Conservation (phyloP, 495 filamentous ascomycete species). For the Penicillium ochrochloron region DNA sequence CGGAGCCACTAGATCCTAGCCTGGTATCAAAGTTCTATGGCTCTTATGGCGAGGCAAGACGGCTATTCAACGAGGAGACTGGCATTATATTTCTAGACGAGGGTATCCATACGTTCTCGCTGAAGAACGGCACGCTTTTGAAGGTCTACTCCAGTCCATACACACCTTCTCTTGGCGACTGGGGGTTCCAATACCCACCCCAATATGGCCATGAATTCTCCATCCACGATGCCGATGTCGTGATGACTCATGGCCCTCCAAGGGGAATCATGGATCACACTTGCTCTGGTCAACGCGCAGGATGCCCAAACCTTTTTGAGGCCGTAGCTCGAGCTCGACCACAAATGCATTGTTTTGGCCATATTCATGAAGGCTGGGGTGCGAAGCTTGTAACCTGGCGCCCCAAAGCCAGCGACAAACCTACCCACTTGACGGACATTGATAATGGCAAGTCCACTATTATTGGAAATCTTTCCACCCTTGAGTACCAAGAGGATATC, state of each 20-base stretch:
- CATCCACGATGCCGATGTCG: constrained; percentile 58
- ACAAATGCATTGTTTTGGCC: constrained; percentile 70
- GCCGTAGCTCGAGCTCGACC: constrained; percentile 59
- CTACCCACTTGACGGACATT: constrained; percentile 52
- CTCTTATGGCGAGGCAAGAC: constrained; percentile 31
- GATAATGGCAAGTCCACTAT: constrained; percentile 46
- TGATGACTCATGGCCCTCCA: constrained; percentile 74
- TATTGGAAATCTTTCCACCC: constrained; percentile 44
- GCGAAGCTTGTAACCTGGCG: constrained; percentile 63
- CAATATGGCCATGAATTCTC: constrained; percentile 51
- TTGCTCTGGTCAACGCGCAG: constrained; percentile 42
- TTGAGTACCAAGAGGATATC: constrained; percentile 4
- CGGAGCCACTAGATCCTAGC: constrained; percentile 28
- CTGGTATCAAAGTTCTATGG: constrained; percentile 38
- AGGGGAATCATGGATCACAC: constrained; percentile 56
- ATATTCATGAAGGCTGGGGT: constrained; percentile 74
- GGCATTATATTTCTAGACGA: constrained; percentile 67
- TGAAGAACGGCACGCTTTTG: constrained; percentile 62
- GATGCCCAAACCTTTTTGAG: constrained; percentile 61
- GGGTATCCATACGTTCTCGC: constrained; percentile 57
- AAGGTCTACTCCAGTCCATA: constrained; percentile 70
- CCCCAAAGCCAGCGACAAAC: constrained; percentile 32
- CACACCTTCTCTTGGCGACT: constrained; percentile 59
- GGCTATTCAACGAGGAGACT: constrained; percentile 34
- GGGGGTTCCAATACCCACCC: constrained; percentile 63